A percentile compares a stretch with the other conserved stretches of the same genome.
phyloP scores from a whole-genome alignment of 2,329 filamentous ascomycete genomes.

The Diaporthe humulicola region DNA sequence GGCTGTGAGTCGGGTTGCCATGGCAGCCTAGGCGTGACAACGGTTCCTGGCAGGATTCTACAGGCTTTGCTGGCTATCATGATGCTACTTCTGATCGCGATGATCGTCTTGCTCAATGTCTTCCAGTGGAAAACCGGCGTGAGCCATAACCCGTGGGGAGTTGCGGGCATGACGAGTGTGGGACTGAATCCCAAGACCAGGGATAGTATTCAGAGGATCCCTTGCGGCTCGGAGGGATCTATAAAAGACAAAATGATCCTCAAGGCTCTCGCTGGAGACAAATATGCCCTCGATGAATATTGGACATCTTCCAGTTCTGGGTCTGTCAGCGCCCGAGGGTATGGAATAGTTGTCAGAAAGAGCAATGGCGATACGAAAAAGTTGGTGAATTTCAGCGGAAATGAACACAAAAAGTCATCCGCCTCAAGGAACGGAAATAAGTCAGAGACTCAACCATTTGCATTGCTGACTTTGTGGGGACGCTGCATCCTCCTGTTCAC shows the following conservation, averaged over 20 bases:
- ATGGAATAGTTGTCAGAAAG: slow-evolving; percentile 22
- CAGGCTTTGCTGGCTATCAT: slow-evolving; percentile 48
- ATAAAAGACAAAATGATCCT: neutral
- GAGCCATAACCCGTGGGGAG: slow-evolving; percentile 52
- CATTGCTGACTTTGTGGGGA: slow-evolving; percentile 44
- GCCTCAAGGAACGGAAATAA: neutral
- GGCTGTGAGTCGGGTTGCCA: neutral
- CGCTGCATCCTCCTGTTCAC: slow-evolving; percentile 46
- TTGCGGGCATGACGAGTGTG: slow-evolving; percentile 49
- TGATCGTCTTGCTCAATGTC: slow-evolving; percentile 45
- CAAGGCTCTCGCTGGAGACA: neutral
- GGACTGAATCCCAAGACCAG: slow-evolving; percentile 44
- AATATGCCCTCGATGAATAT: slow-evolving; percentile 10
- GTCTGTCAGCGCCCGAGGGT: neutral
- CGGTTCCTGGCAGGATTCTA: slow-evolving; percentile 14
- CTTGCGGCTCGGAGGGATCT: neutral
- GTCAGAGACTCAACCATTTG: slow-evolving; percentile 43
- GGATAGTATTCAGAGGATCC: neutral
- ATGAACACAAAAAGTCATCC: neutral
- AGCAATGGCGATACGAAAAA: neutral
- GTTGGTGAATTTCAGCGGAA: no score
- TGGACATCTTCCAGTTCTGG: neutral
- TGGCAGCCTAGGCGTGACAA: slow-evolving; percentile 26
- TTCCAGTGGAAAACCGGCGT: slow-evolving; percentile 49
- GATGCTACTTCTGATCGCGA: slow-evolving; percentile 41